Percentiles rank a stretch among this genome's conserved stretches.
These are phyloP conservation scores for Neoboletus subvelutipes DNA, from an alignment of 768 basidiomycete genomes.

Conservation along the genomic window DNA sequence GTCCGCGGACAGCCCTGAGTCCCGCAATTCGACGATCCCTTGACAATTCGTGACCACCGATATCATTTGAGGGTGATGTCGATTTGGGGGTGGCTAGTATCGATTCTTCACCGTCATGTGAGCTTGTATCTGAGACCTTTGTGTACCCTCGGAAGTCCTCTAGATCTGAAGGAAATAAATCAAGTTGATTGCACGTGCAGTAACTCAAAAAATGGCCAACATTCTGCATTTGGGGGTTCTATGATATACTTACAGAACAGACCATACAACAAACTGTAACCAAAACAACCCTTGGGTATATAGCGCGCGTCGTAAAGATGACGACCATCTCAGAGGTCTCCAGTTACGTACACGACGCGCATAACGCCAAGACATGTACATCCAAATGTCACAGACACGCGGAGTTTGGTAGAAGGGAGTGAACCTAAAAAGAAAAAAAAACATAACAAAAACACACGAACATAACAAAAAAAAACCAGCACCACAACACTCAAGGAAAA, in stretches of 20 bases:
- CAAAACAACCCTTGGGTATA: background rate
- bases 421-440: too few species aligned
- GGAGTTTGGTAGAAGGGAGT: background rate
- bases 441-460: background rate
- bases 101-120: too few species aligned
- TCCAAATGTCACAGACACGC: background rate
- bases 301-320: background rate
- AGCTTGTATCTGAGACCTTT: too few species aligned
- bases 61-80: too few species aligned
- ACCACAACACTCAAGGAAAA: background rate
- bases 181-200: background rate
- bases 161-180: too few species aligned
- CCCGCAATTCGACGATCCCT: too few species aligned
- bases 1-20: too few species aligned
- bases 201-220: background rate
- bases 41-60: too few species aligned
- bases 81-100: too few species aligned
- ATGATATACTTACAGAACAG: background rate
- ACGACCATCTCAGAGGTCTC: background rate
- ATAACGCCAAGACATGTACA: background rate
- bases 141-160: too few species aligned
- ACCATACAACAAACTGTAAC: background rate
- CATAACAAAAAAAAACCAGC: background rate
- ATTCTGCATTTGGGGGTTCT: background rate
- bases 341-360: background rate